Evolutionary conservation across 139 green algal species (phyloP).

Genomic region (Trebouxia sp.): DNA sequence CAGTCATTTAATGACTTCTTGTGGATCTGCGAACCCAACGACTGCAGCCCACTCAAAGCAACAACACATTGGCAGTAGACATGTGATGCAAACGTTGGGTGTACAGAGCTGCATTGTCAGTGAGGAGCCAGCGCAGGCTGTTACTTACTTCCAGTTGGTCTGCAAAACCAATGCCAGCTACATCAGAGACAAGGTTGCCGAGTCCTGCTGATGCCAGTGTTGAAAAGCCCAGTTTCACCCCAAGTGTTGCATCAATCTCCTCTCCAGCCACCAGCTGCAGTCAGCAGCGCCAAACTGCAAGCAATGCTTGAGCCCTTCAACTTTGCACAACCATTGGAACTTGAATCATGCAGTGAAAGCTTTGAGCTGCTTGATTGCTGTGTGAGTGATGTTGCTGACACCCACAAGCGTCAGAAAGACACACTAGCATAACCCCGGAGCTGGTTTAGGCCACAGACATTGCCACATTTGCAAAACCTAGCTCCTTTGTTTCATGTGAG

Average conservation of each 20-base stretch:
- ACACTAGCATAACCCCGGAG: too few species aligned
- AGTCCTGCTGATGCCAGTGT: slow-evolving; percentile 58
- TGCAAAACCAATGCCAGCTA: slow-evolving; percentile 61
- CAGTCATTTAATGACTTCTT: neutral
- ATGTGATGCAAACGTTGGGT: neutral
- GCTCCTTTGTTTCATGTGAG: too few species aligned
- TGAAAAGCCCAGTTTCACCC: slow-evolving; percentile 46
- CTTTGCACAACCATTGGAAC: neutral
- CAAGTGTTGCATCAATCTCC: slow-evolving; percentile 65
- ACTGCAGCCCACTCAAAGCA: neutral
- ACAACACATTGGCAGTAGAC: neutral
- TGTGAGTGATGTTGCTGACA: neutral
- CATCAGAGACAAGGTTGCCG: slow-evolving; percentile 59
- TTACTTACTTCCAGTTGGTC: slow-evolving; percentile 56
- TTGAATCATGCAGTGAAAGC: neutral
- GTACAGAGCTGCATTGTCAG: neutral
- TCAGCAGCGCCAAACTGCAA: slow-evolving; percentile 41
- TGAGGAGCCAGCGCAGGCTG: too few species aligned
- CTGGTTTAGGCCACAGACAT: too few species aligned
- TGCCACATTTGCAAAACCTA: too few species aligned
- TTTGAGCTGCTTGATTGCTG: neutral
- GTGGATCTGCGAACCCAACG: neutral
- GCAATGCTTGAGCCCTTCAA: slow-evolving; percentile 40
- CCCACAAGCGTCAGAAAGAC: too few species aligned
- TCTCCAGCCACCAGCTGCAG: slow-evolving; percentile 73